Conservation (phyloP, 176 grass and related monocot species). For the Hordeum vulgare region MorexV3_pseudomolecules_assembly NC_058519.1:642086237-642086736, state of each 20-base stretch:
- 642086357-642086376: too few species aligned
- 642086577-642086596: constrained; percentile 9
- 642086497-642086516: not conserved
- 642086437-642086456: not conserved
- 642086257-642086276: too few species aligned
- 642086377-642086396: too few species aligned
- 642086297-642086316: too few species aligned
- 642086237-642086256: too few species aligned
- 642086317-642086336: too few species aligned
- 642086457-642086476: not conserved
- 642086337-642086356: too few species aligned
- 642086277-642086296: too few species aligned
- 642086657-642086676: not conserved
- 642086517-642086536: not conserved
- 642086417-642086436: too few species aligned
- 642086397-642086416: too few species aligned
- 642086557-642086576: not conserved
- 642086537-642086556: not conserved
- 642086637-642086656: not conserved
- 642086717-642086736: not conserved
- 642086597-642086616: not conserved
- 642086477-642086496: not conserved
- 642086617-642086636: not conserved
- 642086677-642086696: not conserved
- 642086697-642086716: not conserved